Evolutionary conservation across 306 rosid species (phyloP).

Genomic region (Mucuna pruriens): DNA sequence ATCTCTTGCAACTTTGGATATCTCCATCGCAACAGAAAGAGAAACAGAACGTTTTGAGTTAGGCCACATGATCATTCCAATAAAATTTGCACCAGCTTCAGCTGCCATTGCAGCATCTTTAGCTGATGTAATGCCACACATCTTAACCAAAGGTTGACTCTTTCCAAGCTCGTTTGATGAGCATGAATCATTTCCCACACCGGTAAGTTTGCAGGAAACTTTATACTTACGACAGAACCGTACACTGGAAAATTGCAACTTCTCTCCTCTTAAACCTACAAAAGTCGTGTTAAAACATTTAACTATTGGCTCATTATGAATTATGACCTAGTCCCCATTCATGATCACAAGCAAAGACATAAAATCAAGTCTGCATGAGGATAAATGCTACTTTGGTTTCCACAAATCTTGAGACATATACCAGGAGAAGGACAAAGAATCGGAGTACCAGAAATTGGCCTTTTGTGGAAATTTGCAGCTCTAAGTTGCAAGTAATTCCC

Average conservation of each 20-base stretch:
- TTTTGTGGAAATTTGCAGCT: constrained; percentile 35
- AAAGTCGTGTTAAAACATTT: constrained; percentile 4
- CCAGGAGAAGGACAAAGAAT: constrained; percentile 7
- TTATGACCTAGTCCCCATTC: constrained; percentile 3
- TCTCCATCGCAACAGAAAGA: constrained; percentile 82
- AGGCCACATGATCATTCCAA: constrained; percentile 97
- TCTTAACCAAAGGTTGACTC: constrained; percentile 72
- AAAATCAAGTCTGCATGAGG: neutral
- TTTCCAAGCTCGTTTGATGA: constrained; percentile 47
- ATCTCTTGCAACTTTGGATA: constrained; percentile 80
- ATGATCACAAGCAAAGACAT: constrained; percentile 26
- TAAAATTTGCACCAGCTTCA: constrained; percentile 94
- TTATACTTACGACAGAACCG: constrained; percentile 40
- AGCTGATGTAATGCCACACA: constrained; percentile 94
- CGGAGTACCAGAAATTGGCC: constrained; percentile 45
- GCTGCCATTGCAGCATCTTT: constrained; percentile 92
- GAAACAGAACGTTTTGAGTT: constrained; percentile 92
- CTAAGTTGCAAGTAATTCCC: constrained; percentile 53
- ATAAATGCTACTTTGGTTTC: neutral
- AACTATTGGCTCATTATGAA: neutral
- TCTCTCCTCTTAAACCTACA: constrained; percentile 56
- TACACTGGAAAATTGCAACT: constrained; percentile 42
- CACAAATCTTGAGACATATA: constrained; percentile 18
- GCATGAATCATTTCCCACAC: constrained; percentile 44
- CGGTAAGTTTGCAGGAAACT: constrained; percentile 51